Evolutionary conservation across 805 yeast species (phyloP).

Genomic region (Priceomyces melissophilus): DNA sequence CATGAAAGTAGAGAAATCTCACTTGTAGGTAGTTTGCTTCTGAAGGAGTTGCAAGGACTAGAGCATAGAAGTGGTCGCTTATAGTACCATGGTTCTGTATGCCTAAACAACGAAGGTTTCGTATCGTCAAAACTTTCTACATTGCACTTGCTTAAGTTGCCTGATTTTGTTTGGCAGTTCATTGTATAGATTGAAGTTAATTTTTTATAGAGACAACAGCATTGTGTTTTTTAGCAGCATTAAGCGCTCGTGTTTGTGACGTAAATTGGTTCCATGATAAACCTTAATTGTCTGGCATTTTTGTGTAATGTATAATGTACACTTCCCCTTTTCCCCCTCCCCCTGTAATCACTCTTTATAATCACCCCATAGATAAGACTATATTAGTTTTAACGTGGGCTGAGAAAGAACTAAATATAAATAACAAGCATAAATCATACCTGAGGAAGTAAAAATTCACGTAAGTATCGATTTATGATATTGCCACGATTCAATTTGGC

Average conservation of each 20-base stretch:
- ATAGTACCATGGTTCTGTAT: conserved; percentile 1
- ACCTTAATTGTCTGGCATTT: not conserved
- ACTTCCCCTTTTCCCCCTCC: not conserved
- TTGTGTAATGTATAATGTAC: conserved; percentile 1
- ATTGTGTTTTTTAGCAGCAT: conserved; percentile 3
- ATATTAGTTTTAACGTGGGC: not conserved
- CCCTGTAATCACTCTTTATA: conserved; percentile 3
- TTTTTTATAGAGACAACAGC: no score
- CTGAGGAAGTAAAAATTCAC: no score
- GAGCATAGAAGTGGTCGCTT: not conserved
- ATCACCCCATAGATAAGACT: conserved; percentile 3
- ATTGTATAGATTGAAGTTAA: no score
- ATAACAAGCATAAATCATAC: no score
- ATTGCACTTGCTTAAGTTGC: no score
- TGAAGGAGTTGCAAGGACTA: not conserved
- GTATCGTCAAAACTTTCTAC: no score
- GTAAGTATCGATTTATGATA: no score
- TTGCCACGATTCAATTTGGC: no score
- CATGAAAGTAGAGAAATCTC: conserved; percentile 3
- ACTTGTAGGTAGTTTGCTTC: not conserved
- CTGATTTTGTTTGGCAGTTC: no score
- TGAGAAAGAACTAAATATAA: not conserved
- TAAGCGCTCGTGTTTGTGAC: conserved; percentile 2
- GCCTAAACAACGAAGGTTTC: not conserved
- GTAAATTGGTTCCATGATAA: not conserved